phyloP scores from a whole-genome alignment of 2,329 filamentous ascomycete genomes.

The Cadophora sp. region DNA sequence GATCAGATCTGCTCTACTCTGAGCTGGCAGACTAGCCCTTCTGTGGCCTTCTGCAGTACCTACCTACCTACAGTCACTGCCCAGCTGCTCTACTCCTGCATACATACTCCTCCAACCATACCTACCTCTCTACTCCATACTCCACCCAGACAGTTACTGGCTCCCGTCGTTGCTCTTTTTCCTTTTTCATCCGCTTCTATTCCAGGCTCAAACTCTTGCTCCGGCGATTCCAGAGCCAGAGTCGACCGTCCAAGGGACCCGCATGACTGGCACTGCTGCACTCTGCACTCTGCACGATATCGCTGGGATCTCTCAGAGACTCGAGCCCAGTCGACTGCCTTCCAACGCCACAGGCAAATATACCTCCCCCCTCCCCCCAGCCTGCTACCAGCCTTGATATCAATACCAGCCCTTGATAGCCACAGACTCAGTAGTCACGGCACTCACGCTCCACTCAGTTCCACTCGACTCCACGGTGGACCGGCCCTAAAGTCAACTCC shows the following conservation, averaged over 20 bases:
- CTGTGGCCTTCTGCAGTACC: background rate
- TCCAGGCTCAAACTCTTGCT: slow-evolving; percentile 24
- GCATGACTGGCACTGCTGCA: slow-evolving; percentile 18
- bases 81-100: background rate
- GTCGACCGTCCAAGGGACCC: slow-evolving; percentile 17
- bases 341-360: slow-evolving; percentile 35
- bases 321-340: background rate
- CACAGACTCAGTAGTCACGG: slow-evolving; percentile 28
- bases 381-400: background rate
- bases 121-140: background rate
- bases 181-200: slow-evolving; percentile 27
- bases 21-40: background rate
- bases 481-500: slow-evolving; percentile 12
- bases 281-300: slow-evolving; percentile 23
- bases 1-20: no score
- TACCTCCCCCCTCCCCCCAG: slow-evolving; percentile 12
- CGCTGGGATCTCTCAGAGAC: slow-evolving; percentile 13
- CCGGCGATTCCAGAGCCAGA: slow-evolving; percentile 39
- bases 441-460: slow-evolving; percentile 23
- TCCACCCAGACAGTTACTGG: no score
- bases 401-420: slow-evolving; percentile 21
- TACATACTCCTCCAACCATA: background rate
- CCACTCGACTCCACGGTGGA: slow-evolving; percentile 7
- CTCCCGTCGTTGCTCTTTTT: background rate
- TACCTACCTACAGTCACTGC: background rate